A percentile compares a stretch with the other conserved stretches of the same genome.
phyloP scores from a whole-genome alignment of 2,329 filamentous ascomycete genomes.

The Emergomyces pasteurianus region DNA sequence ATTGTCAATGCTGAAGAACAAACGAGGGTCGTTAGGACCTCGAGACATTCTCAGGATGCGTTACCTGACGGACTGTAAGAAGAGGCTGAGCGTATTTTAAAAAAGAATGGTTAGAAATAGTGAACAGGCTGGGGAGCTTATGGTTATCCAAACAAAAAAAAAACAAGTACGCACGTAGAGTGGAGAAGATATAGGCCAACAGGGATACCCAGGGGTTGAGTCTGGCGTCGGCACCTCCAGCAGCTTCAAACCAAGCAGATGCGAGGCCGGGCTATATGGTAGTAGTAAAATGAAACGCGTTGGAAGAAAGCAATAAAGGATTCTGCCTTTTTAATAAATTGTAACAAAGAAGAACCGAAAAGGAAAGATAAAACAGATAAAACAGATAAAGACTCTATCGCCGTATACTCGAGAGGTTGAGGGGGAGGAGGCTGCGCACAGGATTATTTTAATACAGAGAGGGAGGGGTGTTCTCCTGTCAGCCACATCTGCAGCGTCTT shows the following conservation, averaged over 20 bases:
- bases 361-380: not conserved
- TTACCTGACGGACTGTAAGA: not conserved
- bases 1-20: conserved; percentile 51
- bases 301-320: not conserved
- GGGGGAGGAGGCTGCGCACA: no score
- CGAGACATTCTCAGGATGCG: conserved; percentile 4
- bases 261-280: not conserved
- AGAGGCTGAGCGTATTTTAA: not conserved
- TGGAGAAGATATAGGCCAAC: not conserved
- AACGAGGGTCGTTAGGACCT: conserved; percentile 22
- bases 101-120: not conserved
- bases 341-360: not conserved
- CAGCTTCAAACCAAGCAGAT: not conserved
- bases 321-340: not conserved
- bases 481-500: not conserved
- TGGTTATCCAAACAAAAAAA: not conserved
- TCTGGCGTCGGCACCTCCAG: not conserved
- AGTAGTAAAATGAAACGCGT: not conserved
- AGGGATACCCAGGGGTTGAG: not conserved
- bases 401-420: no score
- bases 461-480: not conserved
- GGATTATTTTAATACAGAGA: not conserved
- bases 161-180: not conserved
- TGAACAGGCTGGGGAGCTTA: not conserved
- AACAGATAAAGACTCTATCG: no score